Percentiles rank a stretch among this genome's conserved stretches.
phyloP scores from a whole-genome alignment of 768 basidiomycete species.

The Cystoderma amianthinum region DNA sequence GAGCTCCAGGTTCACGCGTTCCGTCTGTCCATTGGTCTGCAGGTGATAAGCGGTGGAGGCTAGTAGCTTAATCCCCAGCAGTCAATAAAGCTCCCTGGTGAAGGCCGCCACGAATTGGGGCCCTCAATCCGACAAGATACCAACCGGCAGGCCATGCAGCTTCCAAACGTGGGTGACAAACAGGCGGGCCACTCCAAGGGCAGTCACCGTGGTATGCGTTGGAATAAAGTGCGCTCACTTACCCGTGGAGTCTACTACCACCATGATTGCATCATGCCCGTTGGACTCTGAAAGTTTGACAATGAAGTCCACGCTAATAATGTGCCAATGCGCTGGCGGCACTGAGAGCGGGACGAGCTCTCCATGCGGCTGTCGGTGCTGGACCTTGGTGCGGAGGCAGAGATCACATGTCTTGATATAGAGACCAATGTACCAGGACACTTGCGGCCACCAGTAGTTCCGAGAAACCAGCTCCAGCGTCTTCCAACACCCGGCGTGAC shows the following conservation, averaged over 20 bases:
- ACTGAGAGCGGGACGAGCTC: constrained; percentile 9
- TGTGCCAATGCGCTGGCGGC: constrained; percentile 3
- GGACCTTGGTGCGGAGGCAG: background rate
- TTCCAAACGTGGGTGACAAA: constrained; percentile 3
- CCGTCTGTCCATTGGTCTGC: constrained; percentile 13
- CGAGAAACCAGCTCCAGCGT: constrained; percentile 10
- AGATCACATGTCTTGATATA: constrained; percentile 1
- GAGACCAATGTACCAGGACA: constrained; percentile 11
- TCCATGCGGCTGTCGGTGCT: constrained; percentile 2
- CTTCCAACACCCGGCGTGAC: constrained; percentile 4
- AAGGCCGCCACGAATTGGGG: constrained; percentile 3
- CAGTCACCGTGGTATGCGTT: background rate
- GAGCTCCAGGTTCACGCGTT: constrained; percentile 15
- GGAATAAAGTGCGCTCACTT: constrained; percentile 6
- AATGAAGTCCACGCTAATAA: constrained; percentile 5
- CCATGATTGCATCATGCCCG: constrained; percentile 4
- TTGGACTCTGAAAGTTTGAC: constrained; percentile 5
- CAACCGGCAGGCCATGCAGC: background rate
- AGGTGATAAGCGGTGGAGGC: constrained; percentile 4
- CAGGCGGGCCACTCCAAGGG: constrained; percentile 1
- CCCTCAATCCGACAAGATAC: constrained; percentile 3
- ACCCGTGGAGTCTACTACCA: constrained; percentile 1
- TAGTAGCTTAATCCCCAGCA: background rate
- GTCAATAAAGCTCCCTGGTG: constrained; percentile 1
- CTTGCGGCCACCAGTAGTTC: constrained; percentile 16